A percentile compares a stretch with the other conserved stretches of the same genome.
phyloP scores from a whole-genome alignment of 306 rosid species.

The Fragaria ananassa region DNA sequence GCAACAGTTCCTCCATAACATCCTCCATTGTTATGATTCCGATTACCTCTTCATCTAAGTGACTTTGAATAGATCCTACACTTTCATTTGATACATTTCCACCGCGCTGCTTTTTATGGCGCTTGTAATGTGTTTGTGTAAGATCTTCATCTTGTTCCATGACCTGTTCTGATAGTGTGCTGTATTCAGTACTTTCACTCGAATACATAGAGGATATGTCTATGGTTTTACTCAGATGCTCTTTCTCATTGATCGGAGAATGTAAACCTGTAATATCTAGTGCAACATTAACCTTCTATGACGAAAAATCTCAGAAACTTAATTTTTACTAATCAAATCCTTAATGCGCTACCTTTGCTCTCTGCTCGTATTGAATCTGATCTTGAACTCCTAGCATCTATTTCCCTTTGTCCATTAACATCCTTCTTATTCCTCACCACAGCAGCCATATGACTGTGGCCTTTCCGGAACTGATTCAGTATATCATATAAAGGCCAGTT shows the following conservation, averaged over 20 bases:
- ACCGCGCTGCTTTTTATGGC: constrained; percentile 16
- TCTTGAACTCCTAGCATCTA: constrained; percentile 8
- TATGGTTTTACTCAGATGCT: constrained; percentile 18
- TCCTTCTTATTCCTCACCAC: constrained; percentile 48
- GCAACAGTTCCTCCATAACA: constrained; percentile 78
- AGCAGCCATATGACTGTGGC: constrained; percentile 83
- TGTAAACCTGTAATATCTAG: constrained; percentile 24
- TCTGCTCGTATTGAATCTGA: constrained; percentile 16
- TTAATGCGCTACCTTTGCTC: constrained; percentile 28
- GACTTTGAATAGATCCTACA: constrained; percentile 32
- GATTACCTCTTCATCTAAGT: constrained; percentile 48
- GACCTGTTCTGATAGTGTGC: constrained; percentile 27
- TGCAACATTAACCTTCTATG: neutral
- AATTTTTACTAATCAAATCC: neutral
- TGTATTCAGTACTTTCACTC: constrained; percentile 22
- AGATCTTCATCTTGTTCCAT: constrained; percentile 25
- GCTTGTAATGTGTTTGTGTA: constrained; percentile 12
- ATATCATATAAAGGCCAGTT: constrained; percentile 76
- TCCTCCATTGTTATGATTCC: constrained; percentile 89
- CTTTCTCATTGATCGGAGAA: constrained; percentile 24
- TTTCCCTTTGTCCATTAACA: constrained; percentile 5
- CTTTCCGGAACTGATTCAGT: constrained; percentile 59
- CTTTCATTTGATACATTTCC: constrained; percentile 27
- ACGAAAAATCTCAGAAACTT: neutral
- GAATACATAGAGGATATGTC: constrained; percentile 23